Evolutionary conservation across 2,329 filamentous ascomycete species (phyloP).

Genomic region (Teratosphaeria viscida): DNA sequence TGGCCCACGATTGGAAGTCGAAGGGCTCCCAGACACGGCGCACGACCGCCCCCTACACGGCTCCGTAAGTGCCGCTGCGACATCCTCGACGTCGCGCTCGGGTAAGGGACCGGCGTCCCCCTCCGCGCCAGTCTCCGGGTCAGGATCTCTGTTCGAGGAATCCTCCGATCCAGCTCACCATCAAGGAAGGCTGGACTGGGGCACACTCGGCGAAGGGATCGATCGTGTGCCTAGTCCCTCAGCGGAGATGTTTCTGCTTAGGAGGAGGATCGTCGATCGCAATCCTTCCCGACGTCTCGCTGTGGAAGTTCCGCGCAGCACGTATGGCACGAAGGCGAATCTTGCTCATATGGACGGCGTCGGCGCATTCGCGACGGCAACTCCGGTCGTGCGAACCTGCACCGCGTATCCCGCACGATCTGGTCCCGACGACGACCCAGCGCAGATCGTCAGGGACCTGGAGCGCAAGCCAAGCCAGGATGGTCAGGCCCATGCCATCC

Average conservation of each 20-base stretch:
- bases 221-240: constrained; percentile 4
- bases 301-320: neutral
- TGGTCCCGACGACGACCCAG: neutral
- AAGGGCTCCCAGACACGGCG: neutral
- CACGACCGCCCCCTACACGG: neutral
- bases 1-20: neutral
- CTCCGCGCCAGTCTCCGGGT: constrained; percentile 15
- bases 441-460: too few species aligned
- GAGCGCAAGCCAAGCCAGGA: neutral
- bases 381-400: neutral
- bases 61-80: neutral
- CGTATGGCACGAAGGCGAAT: constrained; percentile 8
- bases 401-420: neutral
- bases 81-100: neutral
- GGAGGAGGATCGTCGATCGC: constrained; percentile 3
- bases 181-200: constrained; percentile 6
- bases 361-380: neutral
- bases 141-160: constrained; percentile 1
- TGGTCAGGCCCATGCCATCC: neutral
- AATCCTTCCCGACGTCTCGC: neutral
- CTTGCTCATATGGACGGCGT: neutral
- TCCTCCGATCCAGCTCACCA: constrained; percentile 2
- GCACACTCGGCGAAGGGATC: constrained; percentile 13
- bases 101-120: constrained; percentile 12
- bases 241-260: constrained; percentile 11